Conservation (phyloP, 2,329 filamentous ascomycete genomes). For the Trichoderma gracile region DNA sequence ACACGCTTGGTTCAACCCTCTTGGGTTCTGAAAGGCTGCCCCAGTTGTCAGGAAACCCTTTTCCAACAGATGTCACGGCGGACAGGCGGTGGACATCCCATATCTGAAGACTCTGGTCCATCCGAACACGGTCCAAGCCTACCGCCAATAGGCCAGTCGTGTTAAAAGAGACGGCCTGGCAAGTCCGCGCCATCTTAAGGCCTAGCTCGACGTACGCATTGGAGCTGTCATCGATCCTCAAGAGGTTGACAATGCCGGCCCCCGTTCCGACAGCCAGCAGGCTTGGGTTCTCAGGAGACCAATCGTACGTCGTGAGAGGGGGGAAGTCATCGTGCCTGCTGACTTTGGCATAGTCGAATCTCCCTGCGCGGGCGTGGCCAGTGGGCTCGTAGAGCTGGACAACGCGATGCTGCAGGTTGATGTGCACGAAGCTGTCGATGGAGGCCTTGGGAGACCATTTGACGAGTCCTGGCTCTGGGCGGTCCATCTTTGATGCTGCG, state of each 20-base stretch:
- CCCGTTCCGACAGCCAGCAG: constrained; percentile 74
- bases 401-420: constrained; percentile 64
- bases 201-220: constrained; percentile 66
- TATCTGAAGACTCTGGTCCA: constrained; percentile 79
- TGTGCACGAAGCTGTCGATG: constrained; percentile 62
- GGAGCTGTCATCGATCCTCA: constrained; percentile 70
- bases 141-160: constrained; percentile 71
- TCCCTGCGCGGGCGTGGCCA: constrained; percentile 57
- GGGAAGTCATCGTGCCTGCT: constrained; percentile 64
- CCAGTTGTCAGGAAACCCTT: constrained; percentile 53
- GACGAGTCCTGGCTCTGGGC: constrained; percentile 62
- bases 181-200: constrained; percentile 73
- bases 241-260: constrained; percentile 71
- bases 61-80: constrained; percentile 47
- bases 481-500: constrained; percentile 49
- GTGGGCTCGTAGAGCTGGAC: constrained; percentile 65
- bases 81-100: constrained; percentile 72
- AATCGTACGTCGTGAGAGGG: constrained; percentile 65
- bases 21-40: constrained; percentile 57
- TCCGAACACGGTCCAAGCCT: constrained; percentile 76
- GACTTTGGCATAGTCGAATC: constrained; percentile 59
- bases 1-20: constrained; percentile 64
- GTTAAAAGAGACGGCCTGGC: constrained; percentile 80
- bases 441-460: constrained; percentile 64
- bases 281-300: constrained; percentile 62